Evolutionary conservation across 148 eudicot genomes (phyloP).

Genomic region (Camellia lanceoleosa): DNA sequence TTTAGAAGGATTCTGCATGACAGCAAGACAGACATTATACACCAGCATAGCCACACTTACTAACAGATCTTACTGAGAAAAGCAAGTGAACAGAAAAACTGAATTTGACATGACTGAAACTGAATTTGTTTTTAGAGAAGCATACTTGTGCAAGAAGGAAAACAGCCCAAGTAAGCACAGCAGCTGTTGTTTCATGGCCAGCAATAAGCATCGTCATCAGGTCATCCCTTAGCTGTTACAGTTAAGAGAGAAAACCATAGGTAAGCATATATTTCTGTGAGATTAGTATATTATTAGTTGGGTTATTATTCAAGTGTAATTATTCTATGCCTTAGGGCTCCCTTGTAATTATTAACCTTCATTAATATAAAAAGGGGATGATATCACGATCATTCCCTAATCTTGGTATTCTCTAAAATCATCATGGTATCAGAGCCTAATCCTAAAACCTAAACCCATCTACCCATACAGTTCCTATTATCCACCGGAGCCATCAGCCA

Average conservation of each 20-base stretch:
- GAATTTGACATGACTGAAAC: neutral
- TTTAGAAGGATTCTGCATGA: conserved; percentile 76
- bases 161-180: conserved; percentile 97
- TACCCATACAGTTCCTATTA: no score
- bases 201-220: conserved; percentile 99
- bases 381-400: no score
- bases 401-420: no score
- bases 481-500: no score
- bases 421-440: no score
- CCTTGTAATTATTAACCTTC: no score
- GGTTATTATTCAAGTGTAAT: no score
- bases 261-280: neutral
- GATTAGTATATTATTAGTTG: no score
- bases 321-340: no score
- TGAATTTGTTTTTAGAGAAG: conserved; percentile 1
- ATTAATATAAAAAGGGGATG: no score
- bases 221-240: conserved; percentile 88
- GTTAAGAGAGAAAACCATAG: conserved; percentile 3
- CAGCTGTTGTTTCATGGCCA: conserved; percentile 98
- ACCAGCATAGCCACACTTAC: conserved; percentile 6
- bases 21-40: conserved; percentile 8
- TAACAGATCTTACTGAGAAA: neutral
- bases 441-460: no score
- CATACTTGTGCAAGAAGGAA: conserved; percentile 87
- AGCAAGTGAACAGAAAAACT: neutral